Evolutionary conservation across 495 filamentous ascomycete genomes (phyloP), one percentile per base, ranked within the genome.

Genomic region (Amphirosellinia nigrospora): DNA sequence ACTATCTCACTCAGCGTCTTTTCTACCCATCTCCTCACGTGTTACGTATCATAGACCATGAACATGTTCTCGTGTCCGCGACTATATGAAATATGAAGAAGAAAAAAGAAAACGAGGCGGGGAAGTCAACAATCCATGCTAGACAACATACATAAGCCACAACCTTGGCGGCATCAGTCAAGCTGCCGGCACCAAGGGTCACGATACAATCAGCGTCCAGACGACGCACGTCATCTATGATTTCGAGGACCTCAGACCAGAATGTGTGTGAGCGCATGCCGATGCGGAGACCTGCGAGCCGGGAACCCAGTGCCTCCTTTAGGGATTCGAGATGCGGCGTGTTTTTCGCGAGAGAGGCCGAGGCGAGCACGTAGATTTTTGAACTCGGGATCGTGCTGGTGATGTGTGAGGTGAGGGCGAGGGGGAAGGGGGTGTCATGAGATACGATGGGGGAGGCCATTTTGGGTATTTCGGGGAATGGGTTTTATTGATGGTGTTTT

Each of bases 81-180:
- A 36, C 7, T 3, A 36, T 36, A 36, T 36, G 34, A 36, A 7
- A 36, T 36, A 36, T 36, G 34, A 36, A 3, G 34, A 36, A 36
- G 7, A 3, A 7, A 36, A 36, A 36, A 36, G 13, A 53, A 53
- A 1, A 13, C 4, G 23, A 16, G 16, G 30, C 6, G 26, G 3
- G 7, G 8, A 36, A 8, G 38, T 39, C 61, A 43, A 34, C 45
- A 6, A 73, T 36, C 34, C 34, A 36, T 3, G 34, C 7, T 36
- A 36, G 34, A 36, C 34, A 36, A 36, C 80, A 56, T 75, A 88
- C 88, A 30, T 88, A 76, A 26, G 80, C 77, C 73, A 87, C 74
- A 36, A 89, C 80, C 77, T 89, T 91, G 10, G 86, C 86, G 0
- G 79, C 85, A 74, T 91, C 88, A 6, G 86, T 89, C 68, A 89